These are phyloP conservation scores for Clavispora carvajalis DNA, from an alignment of 805 yeast species.

Conservation along the genomic window DNA sequence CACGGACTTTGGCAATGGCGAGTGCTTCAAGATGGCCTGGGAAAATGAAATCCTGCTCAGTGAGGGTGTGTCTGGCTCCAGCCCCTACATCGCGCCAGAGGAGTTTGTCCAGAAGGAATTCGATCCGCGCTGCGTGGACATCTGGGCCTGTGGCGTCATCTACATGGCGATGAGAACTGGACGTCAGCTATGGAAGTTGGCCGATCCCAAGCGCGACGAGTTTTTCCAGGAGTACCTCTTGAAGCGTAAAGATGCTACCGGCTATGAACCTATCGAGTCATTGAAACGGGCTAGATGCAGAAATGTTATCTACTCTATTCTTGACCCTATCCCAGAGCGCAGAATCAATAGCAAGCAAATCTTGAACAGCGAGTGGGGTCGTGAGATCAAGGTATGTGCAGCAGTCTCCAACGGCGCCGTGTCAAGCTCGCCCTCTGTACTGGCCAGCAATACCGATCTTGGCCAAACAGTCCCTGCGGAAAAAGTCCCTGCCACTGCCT, in stretches of 20 bases:
- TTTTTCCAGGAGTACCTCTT: slow-evolving; percentile 69
- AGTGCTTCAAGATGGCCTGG: slow-evolving; percentile 83
- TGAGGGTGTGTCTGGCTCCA: slow-evolving; percentile 78
- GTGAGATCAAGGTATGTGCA: slow-evolving; percentile 77
- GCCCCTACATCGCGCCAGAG: slow-evolving; percentile 91
- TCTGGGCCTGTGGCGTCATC: slow-evolving; percentile 92
- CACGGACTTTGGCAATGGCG: slow-evolving; percentile 85
- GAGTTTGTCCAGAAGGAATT: slow-evolving; percentile 61
- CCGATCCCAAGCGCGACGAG: slow-evolving; percentile 69
- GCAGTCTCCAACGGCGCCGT: slow-evolving; percentile 45
- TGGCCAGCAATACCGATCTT: not conserved
- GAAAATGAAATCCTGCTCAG: slow-evolving; percentile 64
- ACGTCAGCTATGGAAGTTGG: slow-evolving; percentile 85
- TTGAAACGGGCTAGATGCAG: slow-evolving; percentile 84
- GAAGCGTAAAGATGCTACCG: slow-evolving; percentile 75
- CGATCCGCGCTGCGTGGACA: slow-evolving; percentile 78
- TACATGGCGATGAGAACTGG: slow-evolving; percentile 95
- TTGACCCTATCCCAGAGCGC: slow-evolving; percentile 86
- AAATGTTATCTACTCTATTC: slow-evolving; percentile 85
- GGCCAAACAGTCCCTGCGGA: not conserved
- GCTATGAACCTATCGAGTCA: slow-evolving; percentile 87
- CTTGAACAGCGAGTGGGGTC: slow-evolving; percentile 91
- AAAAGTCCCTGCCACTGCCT: not conserved
- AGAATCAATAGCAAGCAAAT: slow-evolving; percentile 86
- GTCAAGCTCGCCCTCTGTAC: not conserved